phyloP scores from a whole-genome alignment of 2,329 filamentous ascomycete species.

The Pleomassaria siparia region DNA sequence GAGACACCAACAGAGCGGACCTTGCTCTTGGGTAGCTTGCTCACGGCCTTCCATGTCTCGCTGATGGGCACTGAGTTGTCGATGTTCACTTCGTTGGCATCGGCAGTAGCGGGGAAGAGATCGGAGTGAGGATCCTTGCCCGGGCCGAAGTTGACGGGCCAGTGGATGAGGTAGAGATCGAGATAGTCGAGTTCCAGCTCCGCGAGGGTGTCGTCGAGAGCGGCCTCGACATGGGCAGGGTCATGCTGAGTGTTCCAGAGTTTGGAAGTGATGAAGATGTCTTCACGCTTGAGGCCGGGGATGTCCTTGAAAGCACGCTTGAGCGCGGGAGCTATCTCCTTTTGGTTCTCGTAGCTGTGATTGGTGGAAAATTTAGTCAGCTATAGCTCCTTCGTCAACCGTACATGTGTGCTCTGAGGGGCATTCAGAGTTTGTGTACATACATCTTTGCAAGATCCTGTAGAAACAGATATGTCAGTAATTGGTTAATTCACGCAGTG shows the following conservation, averaged over 20 bases:
- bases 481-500: not conserved
- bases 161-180: conserved; percentile 73
- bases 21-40: conserved; percentile 41
- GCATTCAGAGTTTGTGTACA: conserved; percentile 9
- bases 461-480: not conserved
- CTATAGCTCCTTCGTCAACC: too few relatives aligned
- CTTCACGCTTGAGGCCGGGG: conserved; percentile 31
- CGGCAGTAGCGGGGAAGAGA: conserved; percentile 43
- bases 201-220: conserved; percentile 26
- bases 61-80: conserved; percentile 31
- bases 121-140: not conserved
- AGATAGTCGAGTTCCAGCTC: conserved; percentile 62
- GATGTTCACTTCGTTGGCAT: conserved; percentile 55
- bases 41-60: conserved; percentile 44
- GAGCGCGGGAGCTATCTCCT: not conserved
- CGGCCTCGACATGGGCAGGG: conserved; percentile 51
- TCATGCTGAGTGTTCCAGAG: conserved; percentile 83
- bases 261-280: conserved; percentile 87
- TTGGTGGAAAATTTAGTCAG: not conserved
- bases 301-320: not conserved
- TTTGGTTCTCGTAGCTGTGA: not conserved
- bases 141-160: conserved; percentile 32
- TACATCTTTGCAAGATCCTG: conserved; percentile 36
- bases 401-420: too few relatives aligned
- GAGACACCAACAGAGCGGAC: conserved; percentile 40